Conservation (phyloP, 768 basidiomycete species). For the Boletus huronensis region DNA sequence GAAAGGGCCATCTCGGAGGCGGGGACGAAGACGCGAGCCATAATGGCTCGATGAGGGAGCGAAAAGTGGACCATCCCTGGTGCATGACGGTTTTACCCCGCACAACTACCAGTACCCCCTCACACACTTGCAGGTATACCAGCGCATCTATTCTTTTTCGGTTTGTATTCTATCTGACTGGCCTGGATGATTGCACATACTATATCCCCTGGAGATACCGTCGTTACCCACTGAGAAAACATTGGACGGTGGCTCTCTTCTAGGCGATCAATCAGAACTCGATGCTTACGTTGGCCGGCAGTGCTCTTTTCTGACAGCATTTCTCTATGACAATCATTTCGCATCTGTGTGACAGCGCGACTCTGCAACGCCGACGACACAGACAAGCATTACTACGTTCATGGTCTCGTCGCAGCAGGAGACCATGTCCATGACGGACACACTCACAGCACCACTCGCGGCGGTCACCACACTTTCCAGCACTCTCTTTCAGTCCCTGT, state of each 20-base stretch:
- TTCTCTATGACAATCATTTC: too few species aligned
- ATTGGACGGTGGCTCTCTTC: too few species aligned
- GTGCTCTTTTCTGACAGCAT: too few species aligned
- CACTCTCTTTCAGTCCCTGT: conserved; percentile 68
- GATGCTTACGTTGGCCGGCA: too few species aligned
- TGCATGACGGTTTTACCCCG: conserved; percentile 5
- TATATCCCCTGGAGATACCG: background rate
- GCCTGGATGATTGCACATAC: background rate
- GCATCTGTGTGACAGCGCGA: too few species aligned
- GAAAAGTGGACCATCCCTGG: background rate
- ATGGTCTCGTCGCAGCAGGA: conserved; percentile 12
- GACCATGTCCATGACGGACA: conserved; percentile 49
- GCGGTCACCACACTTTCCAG: conserved; percentile 62
- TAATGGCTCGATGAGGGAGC: conserved; percentile 63
- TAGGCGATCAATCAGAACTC: too few species aligned
- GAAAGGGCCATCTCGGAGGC: conserved; percentile 70
- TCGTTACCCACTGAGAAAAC: background rate
- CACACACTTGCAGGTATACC: conserved; percentile 18
- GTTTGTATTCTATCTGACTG: conserved; percentile 17
- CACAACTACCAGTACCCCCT: conserved; percentile 7
- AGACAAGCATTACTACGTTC: background rate
- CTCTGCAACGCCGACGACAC: background rate
- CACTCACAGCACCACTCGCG: conserved; percentile 59
- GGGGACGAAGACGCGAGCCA: conserved; percentile 70
- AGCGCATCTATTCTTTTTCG: conserved; percentile 16